phyloP scores from a whole-genome alignment of 371 early-diverging fungal genomes.

The Actinomucor elegans region DNA sequence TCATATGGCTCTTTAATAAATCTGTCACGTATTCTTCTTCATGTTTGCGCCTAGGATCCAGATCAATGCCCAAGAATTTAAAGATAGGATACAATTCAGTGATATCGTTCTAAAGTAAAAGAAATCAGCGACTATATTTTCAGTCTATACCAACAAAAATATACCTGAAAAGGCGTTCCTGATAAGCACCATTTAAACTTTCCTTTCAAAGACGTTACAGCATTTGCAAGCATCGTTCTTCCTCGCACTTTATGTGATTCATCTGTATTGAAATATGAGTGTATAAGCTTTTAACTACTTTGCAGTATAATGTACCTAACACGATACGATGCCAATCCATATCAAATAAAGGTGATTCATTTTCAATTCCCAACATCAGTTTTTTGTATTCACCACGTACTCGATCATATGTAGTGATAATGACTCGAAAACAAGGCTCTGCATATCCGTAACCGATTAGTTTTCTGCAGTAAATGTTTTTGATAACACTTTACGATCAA shows the following conservation, averaged over 20 bases:
- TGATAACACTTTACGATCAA: slow-evolving; percentile 32
- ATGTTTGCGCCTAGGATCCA: slow-evolving; percentile 15
- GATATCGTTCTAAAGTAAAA: slow-evolving; percentile 27
- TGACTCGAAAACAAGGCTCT: slow-evolving; percentile 41
- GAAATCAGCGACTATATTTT: neutral
- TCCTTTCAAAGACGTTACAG: slow-evolving; percentile 25
- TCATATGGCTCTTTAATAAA: slow-evolving; percentile 36
- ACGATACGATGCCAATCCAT: slow-evolving; percentile 55
- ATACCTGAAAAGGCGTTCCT: slow-evolving; percentile 74
- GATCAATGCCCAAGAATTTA: slow-evolving; percentile 25
- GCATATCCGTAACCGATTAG: neutral
- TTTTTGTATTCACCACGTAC: slow-evolving; percentile 33
- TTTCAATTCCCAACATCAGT: neutral
- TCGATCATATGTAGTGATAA: slow-evolving; percentile 45
- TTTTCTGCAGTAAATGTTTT: neutral
- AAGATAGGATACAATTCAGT: slow-evolving; percentile 42
- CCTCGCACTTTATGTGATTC: slow-evolving; percentile 82
- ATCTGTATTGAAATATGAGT: slow-evolving; percentile 65
- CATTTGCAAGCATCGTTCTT: slow-evolving; percentile 24
- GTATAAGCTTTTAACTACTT: no score
- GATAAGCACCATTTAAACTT: slow-evolving; percentile 81
- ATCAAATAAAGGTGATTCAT: slow-evolving; percentile 31
- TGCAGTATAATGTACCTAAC: no score
- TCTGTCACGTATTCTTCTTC: slow-evolving; percentile 33
- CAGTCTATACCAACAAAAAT: neutral